A percentile compares a stretch with the other conserved stretches of the same genome.
phyloP scores from a whole-genome alignment of 768 basidiomycete species.

The Termitomyces sp. region DNA sequence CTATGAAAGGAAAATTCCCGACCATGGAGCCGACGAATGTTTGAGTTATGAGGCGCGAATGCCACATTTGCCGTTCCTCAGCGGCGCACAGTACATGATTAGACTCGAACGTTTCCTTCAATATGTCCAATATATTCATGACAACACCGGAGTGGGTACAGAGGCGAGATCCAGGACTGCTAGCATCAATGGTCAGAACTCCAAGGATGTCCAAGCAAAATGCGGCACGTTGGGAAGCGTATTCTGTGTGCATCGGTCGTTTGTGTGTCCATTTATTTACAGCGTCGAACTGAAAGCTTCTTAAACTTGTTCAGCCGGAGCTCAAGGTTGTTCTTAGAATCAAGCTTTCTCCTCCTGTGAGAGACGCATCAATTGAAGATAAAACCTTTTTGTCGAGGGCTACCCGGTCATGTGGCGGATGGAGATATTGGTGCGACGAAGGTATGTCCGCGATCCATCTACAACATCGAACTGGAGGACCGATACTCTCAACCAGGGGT shows the following conservation, averaged over 20 bases:
- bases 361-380: background rate
- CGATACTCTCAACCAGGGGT: too few species aligned
- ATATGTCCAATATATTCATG: background rate
- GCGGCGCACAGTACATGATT: background rate
- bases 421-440: background rate
- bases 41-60: background rate
- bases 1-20: too few species aligned
- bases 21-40: background rate
- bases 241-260: background rate
- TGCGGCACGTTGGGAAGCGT: background rate
- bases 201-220: background rate
- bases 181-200: background rate
- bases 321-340: background rate
- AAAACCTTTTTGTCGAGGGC: background rate
- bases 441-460: background rate
- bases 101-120: background rate
- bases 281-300: background rate
- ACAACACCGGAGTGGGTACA: background rate
- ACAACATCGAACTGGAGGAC: background rate
- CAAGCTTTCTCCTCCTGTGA: background rate
- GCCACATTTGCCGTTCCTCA: too few species aligned
- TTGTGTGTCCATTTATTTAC: background rate
- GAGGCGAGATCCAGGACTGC: background rate
- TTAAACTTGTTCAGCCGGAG: background rate
- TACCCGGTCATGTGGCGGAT: background rate